Percentiles rank a stretch among this genome's conserved stretches.
Evolutionary conservation across 345 rosid species (phyloP).

Genomic region (Salix suchowensis): DNA sequence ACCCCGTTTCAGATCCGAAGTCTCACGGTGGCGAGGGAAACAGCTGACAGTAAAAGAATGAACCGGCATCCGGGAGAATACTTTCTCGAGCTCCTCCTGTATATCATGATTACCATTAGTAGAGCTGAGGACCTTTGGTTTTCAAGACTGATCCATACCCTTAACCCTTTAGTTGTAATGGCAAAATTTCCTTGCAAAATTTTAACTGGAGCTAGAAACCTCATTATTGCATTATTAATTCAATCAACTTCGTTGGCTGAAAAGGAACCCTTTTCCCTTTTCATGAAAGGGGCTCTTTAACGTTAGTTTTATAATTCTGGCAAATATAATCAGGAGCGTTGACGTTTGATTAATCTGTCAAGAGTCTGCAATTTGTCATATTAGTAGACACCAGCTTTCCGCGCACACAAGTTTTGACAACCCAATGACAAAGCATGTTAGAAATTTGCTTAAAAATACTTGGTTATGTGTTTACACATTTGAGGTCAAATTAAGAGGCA

Average conservation of each 20-base stretch:
- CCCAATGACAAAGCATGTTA: no score
- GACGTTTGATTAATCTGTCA: not conserved
- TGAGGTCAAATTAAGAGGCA: no score
- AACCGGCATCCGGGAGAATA: not conserved
- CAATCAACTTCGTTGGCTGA: not conserved
- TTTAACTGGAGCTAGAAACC: constrained; percentile 1
- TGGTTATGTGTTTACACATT: no score
- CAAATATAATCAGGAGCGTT: not conserved
- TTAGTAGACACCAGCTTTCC: not conserved
- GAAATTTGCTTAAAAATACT: no score
- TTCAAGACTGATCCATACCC: constrained; percentile 21
- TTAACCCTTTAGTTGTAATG: constrained; percentile 11
- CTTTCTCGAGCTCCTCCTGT: constrained; percentile 2
- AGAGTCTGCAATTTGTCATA: not conserved
- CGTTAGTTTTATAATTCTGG: not conserved
- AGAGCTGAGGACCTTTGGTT: constrained; percentile 11
- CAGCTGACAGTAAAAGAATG: constrained; percentile 18
- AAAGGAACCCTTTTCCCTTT: not conserved
- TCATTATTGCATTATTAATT: not conserved
- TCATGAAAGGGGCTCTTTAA: not conserved
- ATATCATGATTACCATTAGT: constrained; percentile 6
- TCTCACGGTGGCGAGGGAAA: constrained; percentile 37
- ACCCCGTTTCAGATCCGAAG: constrained; percentile 23
- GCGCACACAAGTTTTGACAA: not conserved
- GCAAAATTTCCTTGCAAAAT: not conserved